These are phyloP conservation scores for Rhizopogon rudus DNA, from an alignment of 768 basidiomycete genomes.

Conservation along the genomic window DNA sequence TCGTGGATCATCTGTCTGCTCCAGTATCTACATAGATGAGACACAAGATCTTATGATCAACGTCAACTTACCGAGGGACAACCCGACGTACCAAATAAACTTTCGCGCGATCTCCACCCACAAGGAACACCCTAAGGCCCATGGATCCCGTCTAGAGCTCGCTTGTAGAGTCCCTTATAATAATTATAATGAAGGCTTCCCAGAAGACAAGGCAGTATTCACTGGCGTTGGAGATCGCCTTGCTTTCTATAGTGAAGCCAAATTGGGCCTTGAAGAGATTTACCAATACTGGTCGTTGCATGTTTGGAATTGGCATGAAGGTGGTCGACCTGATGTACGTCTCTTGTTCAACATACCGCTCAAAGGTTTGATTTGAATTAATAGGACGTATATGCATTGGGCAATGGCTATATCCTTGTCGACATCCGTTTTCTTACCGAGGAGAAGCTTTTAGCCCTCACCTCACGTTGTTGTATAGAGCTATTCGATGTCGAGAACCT, in stretches of 20 bases:
- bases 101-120: too few relatives aligned
- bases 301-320: neutral
- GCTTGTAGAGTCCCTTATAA: neutral
- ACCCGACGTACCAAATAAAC: too few relatives aligned
- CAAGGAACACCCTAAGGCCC: too few relatives aligned
- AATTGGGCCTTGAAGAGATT: neutral
- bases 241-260: neutral
- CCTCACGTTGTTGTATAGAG: neutral
- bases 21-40: too few relatives aligned
- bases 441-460: neutral
- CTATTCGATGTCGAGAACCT: neutral
- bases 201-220: too few relatives aligned
- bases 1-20: too few relatives aligned
- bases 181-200: too few relatives aligned
- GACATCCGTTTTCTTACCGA: neutral
- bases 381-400: neutral
- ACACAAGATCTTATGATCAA: too few relatives aligned
- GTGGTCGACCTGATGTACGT: neutral
- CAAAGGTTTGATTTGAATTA: neutral
- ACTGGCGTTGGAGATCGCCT: neutral
- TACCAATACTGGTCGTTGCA: neutral
- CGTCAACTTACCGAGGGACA: too few relatives aligned
- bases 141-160: too few relatives aligned
- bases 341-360: neutral
- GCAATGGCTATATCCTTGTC: neutral